Evolutionary conservation across 2,329 filamentous ascomycete genomes (phyloP).

Genomic region (Botrytis fragariae): DNA sequence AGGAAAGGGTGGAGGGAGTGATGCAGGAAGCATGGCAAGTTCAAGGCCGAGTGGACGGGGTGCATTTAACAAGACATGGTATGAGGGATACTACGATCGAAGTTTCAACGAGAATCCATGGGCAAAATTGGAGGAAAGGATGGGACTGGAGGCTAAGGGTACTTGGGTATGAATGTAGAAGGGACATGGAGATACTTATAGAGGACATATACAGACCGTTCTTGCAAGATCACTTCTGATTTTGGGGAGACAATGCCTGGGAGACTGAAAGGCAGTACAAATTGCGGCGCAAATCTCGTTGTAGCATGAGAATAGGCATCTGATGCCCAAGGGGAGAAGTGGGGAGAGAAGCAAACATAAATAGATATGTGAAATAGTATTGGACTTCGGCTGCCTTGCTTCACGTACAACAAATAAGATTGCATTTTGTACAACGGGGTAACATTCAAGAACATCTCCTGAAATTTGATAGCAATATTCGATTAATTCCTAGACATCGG

Average conservation of each 20-base stretch:
- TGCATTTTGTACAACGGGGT: neutral
- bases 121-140: slow-evolving; percentile 53
- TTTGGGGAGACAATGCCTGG: neutral
- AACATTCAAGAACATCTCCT: neutral
- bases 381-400: neutral
- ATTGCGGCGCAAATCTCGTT: neutral
- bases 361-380: neutral
- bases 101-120: slow-evolving; percentile 72
- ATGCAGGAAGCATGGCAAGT: slow-evolving; percentile 23
- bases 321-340: neutral
- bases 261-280: neutral
- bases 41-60: slow-evolving; percentile 23
- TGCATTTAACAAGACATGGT: slow-evolving; percentile 53
- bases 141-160: slow-evolving; percentile 46
- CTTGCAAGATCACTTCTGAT: neutral
- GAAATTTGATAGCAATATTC: neutral
- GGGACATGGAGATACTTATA: neutral
- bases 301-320: neutral
- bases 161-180: slow-evolving; percentile 44
- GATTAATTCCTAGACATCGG: neutral
- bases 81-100: slow-evolving; percentile 66
- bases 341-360: neutral
- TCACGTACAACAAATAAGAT: neutral
- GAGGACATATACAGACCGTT: neutral
- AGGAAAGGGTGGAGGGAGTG: slow-evolving; percentile 16